Evolutionary conservation across 306 rosid genomes (phyloP).

Genomic region (Quercus parvula): DNA sequence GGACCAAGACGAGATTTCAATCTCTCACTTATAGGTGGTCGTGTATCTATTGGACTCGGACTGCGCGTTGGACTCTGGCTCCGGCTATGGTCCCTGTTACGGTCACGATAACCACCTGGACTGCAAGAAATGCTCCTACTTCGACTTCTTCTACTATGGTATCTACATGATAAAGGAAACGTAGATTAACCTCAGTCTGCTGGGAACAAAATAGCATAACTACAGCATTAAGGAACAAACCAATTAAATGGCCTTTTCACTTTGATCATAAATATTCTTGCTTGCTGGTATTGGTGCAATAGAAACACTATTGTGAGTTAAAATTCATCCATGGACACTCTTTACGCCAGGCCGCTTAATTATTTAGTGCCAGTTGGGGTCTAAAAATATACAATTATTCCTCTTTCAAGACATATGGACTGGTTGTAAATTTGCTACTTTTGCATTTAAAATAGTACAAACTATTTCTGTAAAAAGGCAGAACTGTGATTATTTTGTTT

Average conservation of each 20-base stretch:
- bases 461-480: too few relatives aligned
- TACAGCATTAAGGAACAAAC: background rate
- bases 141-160: constrained; percentile 59
- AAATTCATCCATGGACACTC: background rate
- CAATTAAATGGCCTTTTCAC: background rate
- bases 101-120: constrained; percentile 61
- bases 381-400: background rate
- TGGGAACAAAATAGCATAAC: background rate
- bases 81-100: constrained; percentile 38
- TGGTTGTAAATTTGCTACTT: too few relatives aligned
- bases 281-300: background rate
- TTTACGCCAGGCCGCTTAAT: background rate
- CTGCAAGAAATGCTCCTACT: constrained; percentile 74
- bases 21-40: constrained; percentile 63
- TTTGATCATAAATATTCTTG: background rate
- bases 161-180: constrained; percentile 33
- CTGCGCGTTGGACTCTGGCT: constrained; percentile 57
- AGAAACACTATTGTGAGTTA: background rate
- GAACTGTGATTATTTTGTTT: too few relatives aligned
- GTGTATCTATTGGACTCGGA: constrained; percentile 54
- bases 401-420: too few relatives aligned
- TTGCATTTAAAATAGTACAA: too few relatives aligned
- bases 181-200: background rate
- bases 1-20: constrained; percentile 90
- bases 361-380: background rate